Evolutionary conservation across 306 rosid species (phyloP), one percentile per base, ranked within the genome.

Genomic region (Pterocarpus macrocarpus): DNA sequence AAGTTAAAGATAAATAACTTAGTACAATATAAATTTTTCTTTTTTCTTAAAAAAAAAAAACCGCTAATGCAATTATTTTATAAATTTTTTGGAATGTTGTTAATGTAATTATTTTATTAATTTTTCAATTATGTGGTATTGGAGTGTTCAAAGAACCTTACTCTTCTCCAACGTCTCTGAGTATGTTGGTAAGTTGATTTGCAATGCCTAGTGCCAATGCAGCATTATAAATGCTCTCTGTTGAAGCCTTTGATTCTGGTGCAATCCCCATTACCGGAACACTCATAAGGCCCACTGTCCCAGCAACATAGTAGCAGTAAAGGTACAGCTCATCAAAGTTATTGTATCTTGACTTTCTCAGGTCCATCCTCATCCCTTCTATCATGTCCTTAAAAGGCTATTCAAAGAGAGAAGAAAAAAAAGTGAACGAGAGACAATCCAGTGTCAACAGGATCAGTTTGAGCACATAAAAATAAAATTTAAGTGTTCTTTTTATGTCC

Each of bases 91-190:
- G 28, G 28, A 22, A 22, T 22, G 28, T 22, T 22, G 28, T 22
- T 22, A 22, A 22, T 22, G 28, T 22, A 22, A 22, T 22, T 22
- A 22, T 22, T 22, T 22, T 1, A 43, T 43, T 43, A 43, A 8
- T 43, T 43, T 7, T 45, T 55, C 38, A 28, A 6, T 33, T 36
- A 12, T 47, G 38, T 62, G 61, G 15, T 16, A 35, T 57, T 36
- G 64, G 38, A 68, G 76, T 10, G 49, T 61, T 36, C 0, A 50
- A 71, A 76, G 80, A 85, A 76, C 7, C 97, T 85, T 88, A 95
- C 99, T 95, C 99, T 89, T 95, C 99, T 85, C 99, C 98, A 33
- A 95, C 99, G 57, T 95, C 98, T 89, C 99, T 87, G 70, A 95
- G 96, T 52, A 95, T 95, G 87, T 95, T 95, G 45, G 99, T 95